These are phyloP conservation scores for Pisolithus orientalis DNA, from an alignment of 768 basidiomycete genomes.

Conservation along the genomic window DNA sequence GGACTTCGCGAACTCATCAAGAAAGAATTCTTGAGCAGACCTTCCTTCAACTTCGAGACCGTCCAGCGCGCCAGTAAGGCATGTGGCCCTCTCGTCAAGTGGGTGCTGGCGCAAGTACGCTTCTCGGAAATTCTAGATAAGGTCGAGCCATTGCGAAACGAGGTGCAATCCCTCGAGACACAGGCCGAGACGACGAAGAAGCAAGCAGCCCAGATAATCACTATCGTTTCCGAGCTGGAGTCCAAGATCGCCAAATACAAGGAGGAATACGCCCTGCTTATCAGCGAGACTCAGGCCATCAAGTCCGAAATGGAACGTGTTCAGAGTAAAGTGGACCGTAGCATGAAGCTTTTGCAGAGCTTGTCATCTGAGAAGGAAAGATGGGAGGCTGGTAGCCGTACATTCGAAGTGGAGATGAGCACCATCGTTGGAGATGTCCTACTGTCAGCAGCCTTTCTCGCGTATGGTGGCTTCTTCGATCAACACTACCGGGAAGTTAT, in stretches of 20 bases:
- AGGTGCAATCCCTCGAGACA: conserved; percentile 86
- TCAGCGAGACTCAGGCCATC: conserved; percentile 95
- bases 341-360: conserved; percentile 90
- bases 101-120: conserved; percentile 94
- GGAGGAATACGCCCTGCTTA: conserved; percentile 93
- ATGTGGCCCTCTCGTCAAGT: conserved; percentile 96
- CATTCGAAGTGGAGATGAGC: conserved; percentile 97
- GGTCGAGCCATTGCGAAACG: conserved; percentile 92
- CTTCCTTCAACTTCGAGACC: conserved; percentile 90
- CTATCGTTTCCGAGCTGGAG: conserved; percentile 90
- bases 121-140: conserved; percentile 97
- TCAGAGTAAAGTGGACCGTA: conserved; percentile 93
- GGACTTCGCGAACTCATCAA: conserved; percentile 86
- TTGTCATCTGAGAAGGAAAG: conserved; percentile 90
- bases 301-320: conserved; percentile 97
- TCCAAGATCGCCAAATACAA: conserved; percentile 91
- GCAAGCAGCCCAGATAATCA: conserved; percentile 83
- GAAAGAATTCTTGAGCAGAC: conserved; percentile 84
- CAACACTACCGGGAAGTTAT: conserved; percentile 96
- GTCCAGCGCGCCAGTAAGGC: conserved; percentile 95
- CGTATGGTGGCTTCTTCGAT: conserved; percentile 98
- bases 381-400: conserved; percentile 92
- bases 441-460: conserved; percentile 91
- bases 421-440: conserved; percentile 97
- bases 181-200: conserved; percentile 95